Evolutionary conservation across 1,139 yeast species (phyloP).

Genomic region (Taphrina sp.): DNA sequence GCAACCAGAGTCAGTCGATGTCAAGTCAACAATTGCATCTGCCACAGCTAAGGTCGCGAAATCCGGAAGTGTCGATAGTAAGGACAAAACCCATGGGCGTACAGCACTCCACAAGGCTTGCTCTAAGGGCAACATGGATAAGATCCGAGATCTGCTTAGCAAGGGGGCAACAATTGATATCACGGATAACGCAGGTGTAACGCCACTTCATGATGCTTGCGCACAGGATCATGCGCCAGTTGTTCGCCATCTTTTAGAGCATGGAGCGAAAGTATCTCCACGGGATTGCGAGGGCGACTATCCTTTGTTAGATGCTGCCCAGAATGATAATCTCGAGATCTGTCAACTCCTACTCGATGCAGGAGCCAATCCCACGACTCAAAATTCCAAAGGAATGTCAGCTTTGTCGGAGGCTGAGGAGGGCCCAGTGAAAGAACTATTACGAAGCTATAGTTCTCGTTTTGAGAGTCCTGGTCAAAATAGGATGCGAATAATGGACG

Average conservation of each 20-base stretch:
- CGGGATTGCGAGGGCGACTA: slow-evolving; percentile 30
- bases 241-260: slow-evolving; percentile 1
- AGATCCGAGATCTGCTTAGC: slow-evolving; percentile 14
- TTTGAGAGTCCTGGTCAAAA: slow-evolving; percentile 30
- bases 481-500: slow-evolving; percentile 24
- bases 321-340: slow-evolving; percentile 14
- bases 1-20: not conserved
- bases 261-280: slow-evolving; percentile 18
- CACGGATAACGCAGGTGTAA: slow-evolving; percentile 27
- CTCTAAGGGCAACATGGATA: slow-evolving; percentile 12
- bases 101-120: slow-evolving; percentile 24
- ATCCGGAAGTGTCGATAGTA: slow-evolving; percentile 1
- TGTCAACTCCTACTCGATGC: slow-evolving; percentile 25
- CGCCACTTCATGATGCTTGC: slow-evolving; percentile 28
- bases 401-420: slow-evolving; percentile 29
- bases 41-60: not conserved
- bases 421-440: slow-evolving; percentile 25
- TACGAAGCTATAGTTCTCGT: slow-evolving; percentile 6
- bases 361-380: slow-evolving; percentile 28
- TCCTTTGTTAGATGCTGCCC: slow-evolving; percentile 28
- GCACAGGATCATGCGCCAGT: slow-evolving; percentile 7
- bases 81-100: slow-evolving; percentile 29
- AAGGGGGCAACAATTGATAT: slow-evolving; percentile 15
- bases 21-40: too few relatives aligned
- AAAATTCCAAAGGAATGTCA: slow-evolving; percentile 25